Percentiles rank a stretch among this genome's conserved stretches.
These are phyloP conservation scores for Elsinoe australis DNA, from an alignment of 2,329 filamentous ascomycete genomes.

Conservation along the genomic window DNA sequence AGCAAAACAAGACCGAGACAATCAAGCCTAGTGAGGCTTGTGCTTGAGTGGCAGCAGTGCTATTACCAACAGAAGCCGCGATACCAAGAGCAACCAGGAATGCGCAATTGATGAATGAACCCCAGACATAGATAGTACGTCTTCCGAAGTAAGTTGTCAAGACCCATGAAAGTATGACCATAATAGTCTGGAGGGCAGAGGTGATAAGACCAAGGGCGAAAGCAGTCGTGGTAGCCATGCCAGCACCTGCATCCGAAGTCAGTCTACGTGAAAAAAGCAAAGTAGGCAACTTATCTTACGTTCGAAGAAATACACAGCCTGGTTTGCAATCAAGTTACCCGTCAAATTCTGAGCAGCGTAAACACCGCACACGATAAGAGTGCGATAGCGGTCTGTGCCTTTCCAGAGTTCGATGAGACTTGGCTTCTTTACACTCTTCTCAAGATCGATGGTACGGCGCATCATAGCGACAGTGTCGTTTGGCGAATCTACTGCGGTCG, in stretches of 20 bases:
- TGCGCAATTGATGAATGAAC: constrained; percentile 46
- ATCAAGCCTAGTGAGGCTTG: constrained; percentile 58
- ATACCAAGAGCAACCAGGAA: constrained; percentile 54
- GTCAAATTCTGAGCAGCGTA: constrained; percentile 56
- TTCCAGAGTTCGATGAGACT: constrained; percentile 47
- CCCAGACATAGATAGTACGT: constrained; percentile 58
- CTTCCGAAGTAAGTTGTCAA: constrained; percentile 57
- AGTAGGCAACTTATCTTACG: constrained; percentile 33
- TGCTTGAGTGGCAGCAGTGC: constrained; percentile 41
- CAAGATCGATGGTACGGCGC: constrained; percentile 50
- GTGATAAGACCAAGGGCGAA: constrained; percentile 59
- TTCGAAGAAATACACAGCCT: constrained; percentile 55
- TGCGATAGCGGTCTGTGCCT: constrained; percentile 48
- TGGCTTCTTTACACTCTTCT: constrained; percentile 42
- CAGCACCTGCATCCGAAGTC: constrained; percentile 50
- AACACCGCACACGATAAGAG: constrained; percentile 49
- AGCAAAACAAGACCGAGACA: constrained; percentile 56
- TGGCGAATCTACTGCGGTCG: constrained; percentile 31
- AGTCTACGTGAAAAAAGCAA: constrained; percentile 25
- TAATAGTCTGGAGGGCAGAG: constrained; percentile 53
- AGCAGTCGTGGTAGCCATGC: constrained; percentile 47
- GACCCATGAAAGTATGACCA: constrained; percentile 61
- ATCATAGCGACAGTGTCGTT: constrained; percentile 50
- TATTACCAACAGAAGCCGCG: constrained; percentile 44
- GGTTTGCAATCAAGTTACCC: constrained; percentile 56